Evolutionary conservation across 805 yeast genomes (phyloP).

Genomic region (Huiozyma sinensis): DNA sequence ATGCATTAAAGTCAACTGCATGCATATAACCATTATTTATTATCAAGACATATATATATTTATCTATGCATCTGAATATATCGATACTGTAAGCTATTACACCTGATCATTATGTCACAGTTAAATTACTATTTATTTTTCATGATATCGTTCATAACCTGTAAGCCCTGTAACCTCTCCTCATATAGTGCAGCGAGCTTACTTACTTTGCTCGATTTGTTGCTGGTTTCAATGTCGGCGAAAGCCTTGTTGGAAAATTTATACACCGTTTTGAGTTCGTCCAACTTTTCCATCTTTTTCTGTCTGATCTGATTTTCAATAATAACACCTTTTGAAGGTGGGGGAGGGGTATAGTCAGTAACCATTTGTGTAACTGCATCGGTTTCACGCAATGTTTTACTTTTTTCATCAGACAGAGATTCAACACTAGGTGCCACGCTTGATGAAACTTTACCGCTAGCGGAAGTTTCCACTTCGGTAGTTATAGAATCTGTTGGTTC

Average conservation of each 20-base stretch:
- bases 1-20: background rate
- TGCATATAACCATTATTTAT: slow-evolving; percentile 1
- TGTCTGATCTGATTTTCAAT: slow-evolving; percentile 20
- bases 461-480: too few species aligned
- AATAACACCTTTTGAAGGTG: background rate
- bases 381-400: too few species aligned
- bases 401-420: too few species aligned
- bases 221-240: slow-evolving; percentile 37
- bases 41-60: background rate
- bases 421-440: too few species aligned
- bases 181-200: slow-evolving; percentile 55
- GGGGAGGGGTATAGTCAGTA: background rate
- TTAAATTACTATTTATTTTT: slow-evolving; percentile 4
- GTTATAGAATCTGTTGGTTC: too few species aligned
- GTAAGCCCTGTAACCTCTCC: slow-evolving; percentile 38
- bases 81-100: background rate
- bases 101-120: too few species aligned
- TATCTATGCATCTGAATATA: background rate
- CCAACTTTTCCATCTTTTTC: slow-evolving; percentile 4
- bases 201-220: slow-evolving; percentile 53
- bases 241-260: slow-evolving; percentile 29
- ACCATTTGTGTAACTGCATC: too few species aligned
- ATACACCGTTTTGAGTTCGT: slow-evolving; percentile 4
- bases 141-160: slow-evolving; percentile 27
- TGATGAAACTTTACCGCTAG: too few species aligned